Evolutionary conservation across 2,329 filamentous ascomycete genomes (phyloP).

Genomic region (Blastomyces emzantsi): DNA sequence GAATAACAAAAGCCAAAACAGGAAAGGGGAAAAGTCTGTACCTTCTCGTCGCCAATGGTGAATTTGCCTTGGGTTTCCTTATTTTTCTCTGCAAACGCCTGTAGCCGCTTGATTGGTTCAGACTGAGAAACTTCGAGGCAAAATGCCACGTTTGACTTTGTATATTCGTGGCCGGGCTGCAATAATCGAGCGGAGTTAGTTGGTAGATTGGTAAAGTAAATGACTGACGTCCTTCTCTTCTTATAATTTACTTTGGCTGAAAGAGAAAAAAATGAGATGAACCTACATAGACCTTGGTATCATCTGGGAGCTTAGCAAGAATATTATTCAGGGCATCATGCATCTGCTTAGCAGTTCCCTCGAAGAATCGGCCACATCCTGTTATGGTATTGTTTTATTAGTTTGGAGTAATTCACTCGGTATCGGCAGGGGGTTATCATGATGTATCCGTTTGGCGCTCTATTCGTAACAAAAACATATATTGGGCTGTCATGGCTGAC

Average conservation of each 20-base stretch:
- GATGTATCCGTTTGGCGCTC: background rate
- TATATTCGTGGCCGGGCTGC: constrained; percentile 93
- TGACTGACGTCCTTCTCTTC: background rate
- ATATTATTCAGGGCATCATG: constrained; percentile 83
- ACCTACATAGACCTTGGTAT: constrained; percentile 82
- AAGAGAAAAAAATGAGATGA: background rate
- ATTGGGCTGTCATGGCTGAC: background rate
- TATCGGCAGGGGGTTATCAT: background rate
- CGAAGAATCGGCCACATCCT: constrained; percentile 95
- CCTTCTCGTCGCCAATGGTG: constrained; percentile 96
- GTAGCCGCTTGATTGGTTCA: constrained; percentile 65
- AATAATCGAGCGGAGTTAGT: background rate
- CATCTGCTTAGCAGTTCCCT: constrained; percentile 85
- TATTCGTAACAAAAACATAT: background rate
- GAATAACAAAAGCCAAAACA: background rate
- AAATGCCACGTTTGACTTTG: constrained; percentile 93
- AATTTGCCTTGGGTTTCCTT: constrained; percentile 89
- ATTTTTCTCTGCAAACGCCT: constrained; percentile 68
- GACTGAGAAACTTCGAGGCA: constrained; percentile 64
- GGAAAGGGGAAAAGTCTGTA: constrained; percentile 31
- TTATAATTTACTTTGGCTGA: background rate
- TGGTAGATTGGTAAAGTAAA: background rate
- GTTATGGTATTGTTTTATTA: constrained; percentile 8
- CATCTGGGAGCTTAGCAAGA: constrained; percentile 69
- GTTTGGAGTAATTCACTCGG: background rate